phyloP scores from a whole-genome alignment of 371 early-diverging fungal genomes.

The Apophysomyces elegans region DNA sequence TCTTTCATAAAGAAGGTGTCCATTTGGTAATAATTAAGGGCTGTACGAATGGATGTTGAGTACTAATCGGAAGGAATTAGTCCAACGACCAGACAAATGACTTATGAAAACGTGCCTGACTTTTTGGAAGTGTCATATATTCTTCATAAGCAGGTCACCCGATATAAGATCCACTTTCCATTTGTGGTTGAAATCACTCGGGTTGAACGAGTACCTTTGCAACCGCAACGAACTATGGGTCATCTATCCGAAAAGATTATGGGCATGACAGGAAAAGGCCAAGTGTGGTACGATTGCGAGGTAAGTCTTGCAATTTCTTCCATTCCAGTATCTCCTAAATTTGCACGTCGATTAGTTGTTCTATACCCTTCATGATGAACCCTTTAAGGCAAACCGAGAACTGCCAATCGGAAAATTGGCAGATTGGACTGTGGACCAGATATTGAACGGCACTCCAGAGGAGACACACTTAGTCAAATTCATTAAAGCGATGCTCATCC shows the following conservation, averaged over 20 bases:
- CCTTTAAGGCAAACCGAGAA: conserved; percentile 35
- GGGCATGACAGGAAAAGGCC: conserved; percentile 36
- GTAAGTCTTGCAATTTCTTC: conserved; percentile 10
- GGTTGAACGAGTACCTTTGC: conserved; percentile 37
- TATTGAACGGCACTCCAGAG: conserved; percentile 26
- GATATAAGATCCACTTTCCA: conserved; percentile 37
- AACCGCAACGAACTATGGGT: conserved; percentile 12
- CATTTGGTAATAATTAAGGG: conserved; percentile 34
- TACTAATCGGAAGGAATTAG: conserved; percentile 10
- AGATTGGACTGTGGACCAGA: conserved; percentile 41
- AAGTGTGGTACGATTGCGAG: conserved; percentile 45
- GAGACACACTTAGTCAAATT: conserved; percentile 1
- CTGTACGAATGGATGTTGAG: no score
- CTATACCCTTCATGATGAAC: conserved; percentile 22
- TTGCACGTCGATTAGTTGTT: conserved; percentile 20
- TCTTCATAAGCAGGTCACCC: conserved; percentile 31
- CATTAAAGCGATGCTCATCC: conserved; percentile 1
- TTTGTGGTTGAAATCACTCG: conserved; percentile 46
- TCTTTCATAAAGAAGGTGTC: conserved; percentile 51
- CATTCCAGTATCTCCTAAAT: background rate
- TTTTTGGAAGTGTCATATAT: conserved; percentile 44
- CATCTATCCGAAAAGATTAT: conserved; percentile 36
- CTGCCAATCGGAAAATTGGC: conserved; percentile 36
- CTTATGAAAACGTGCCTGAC: conserved; percentile 46
- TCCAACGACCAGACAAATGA: conserved; percentile 35